Evolutionary conservation across 2,329 filamentous ascomycete genomes (phyloP).

Genomic region (Xenosphaeropsis pyriputrescens): DNA sequence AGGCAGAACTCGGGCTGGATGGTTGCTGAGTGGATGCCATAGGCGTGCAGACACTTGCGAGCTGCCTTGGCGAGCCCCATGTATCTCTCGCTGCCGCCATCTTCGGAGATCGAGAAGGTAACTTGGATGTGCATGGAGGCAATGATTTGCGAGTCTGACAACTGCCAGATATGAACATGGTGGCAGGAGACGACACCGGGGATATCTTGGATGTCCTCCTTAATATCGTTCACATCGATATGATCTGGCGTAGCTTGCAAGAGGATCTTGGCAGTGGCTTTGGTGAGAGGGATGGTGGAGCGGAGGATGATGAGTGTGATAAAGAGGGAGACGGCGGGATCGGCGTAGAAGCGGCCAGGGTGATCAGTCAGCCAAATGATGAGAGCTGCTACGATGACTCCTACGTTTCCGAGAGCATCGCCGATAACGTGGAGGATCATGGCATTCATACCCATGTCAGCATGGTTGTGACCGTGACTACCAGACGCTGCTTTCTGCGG

Average conservation of each 20-base stretch:
- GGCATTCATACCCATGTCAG: slow-evolving; percentile 89
- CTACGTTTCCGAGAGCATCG: slow-evolving; percentile 74
- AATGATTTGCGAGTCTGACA: slow-evolving; percentile 87
- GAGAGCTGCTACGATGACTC: slow-evolving; percentile 69
- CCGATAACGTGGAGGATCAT: slow-evolving; percentile 67
- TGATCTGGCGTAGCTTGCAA: slow-evolving; percentile 88
- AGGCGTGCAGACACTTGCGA: slow-evolving; percentile 79
- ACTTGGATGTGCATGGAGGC: slow-evolving; percentile 91
- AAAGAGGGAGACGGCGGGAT: slow-evolving; percentile 82
- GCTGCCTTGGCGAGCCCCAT: slow-evolving; percentile 81
- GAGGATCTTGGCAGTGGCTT: slow-evolving; percentile 72
- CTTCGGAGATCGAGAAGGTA: slow-evolving; percentile 73
- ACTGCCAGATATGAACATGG: slow-evolving; percentile 94
- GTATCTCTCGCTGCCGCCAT: slow-evolving; percentile 58
- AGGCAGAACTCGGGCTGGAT: slow-evolving; percentile 85
- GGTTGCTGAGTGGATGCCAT: slow-evolving; percentile 92
- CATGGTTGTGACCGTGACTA: slow-evolving; percentile 63
- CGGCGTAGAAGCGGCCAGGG: slow-evolving; percentile 72
- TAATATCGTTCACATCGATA: slow-evolving; percentile 78
- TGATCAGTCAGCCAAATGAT: slow-evolving; percentile 85
- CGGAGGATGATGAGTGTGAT: slow-evolving; percentile 71
- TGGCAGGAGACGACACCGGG: slow-evolving; percentile 83
- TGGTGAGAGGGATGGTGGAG: slow-evolving; percentile 65
- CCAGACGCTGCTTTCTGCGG: slow-evolving; percentile 47
- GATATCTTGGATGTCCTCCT: slow-evolving; percentile 75